Percentiles rank a stretch among this genome's conserved stretches.
Evolutionary conservation across 2,329 filamentous ascomycete species (phyloP).

Genomic region (Corniculantispora saksenae): DNA sequence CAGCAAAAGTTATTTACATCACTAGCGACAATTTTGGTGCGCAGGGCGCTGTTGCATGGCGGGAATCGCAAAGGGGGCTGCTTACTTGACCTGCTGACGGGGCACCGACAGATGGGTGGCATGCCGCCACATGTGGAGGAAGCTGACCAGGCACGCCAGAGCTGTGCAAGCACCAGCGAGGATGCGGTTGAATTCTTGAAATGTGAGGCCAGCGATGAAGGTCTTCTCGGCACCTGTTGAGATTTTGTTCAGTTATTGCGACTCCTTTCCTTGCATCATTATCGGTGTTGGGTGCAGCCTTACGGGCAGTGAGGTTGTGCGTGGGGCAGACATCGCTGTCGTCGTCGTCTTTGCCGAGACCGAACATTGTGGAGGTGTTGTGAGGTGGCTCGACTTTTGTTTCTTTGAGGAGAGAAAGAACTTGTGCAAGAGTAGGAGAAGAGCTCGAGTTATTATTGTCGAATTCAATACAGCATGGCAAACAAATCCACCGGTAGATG

Average conservation of each 20-base stretch:
- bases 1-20: neutral
- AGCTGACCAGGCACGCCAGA: conserved; percentile 32
- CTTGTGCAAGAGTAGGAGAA: neutral
- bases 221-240: conserved; percentile 12
- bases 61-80: neutral
- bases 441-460: neutral
- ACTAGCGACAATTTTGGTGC: neutral
- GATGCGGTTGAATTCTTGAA: conserved; percentile 35
- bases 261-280: neutral
- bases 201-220: conserved; percentile 18
- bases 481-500: neutral
- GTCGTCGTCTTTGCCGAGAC: conserved; percentile 18
- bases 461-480: neutral
- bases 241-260: neutral
- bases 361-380: conserved; percentile 8
- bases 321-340: conserved; percentile 11
- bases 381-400: neutral
- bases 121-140: conserved; percentile 35
- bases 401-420: neutral
- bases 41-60: neutral
- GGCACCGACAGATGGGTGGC: conserved; percentile 42
- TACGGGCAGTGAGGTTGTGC: conserved; percentile 17
- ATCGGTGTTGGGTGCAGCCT: neutral
- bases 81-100: conserved; percentile 42
- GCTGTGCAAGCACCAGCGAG: conserved; percentile 37